Percentiles rank a stretch among this genome's conserved stretches.
These are phyloP conservation scores for Xerocomellus intermedius DNA, from an alignment of 768 basidiomycete genomes.

Conservation along the genomic window DNA sequence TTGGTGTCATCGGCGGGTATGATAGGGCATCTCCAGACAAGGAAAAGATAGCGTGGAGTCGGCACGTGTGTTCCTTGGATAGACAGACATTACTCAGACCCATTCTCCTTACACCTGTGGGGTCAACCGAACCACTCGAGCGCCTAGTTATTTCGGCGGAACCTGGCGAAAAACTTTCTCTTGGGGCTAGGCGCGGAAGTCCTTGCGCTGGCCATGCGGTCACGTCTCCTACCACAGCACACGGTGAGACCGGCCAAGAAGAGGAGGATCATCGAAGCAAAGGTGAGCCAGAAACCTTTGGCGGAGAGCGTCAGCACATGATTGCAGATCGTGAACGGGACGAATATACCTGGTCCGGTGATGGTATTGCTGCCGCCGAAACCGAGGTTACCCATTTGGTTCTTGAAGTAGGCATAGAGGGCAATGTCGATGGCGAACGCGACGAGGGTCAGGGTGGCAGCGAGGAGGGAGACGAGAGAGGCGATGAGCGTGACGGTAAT, in stretches of 20 bases:
- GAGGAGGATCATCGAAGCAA: slow-evolving; percentile 62
- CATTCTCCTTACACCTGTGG: neutral
- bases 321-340: neutral
- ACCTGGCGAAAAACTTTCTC: slow-evolving; percentile 33
- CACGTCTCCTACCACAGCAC: slow-evolving; percentile 63
- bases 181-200: slow-evolving; percentile 22
- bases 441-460: slow-evolving; percentile 63
- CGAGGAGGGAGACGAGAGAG: slow-evolving; percentile 59
- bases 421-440: slow-evolving; percentile 79
- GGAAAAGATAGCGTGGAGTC: neutral
- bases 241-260: slow-evolving; percentile 66
- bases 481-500: slow-evolving; percentile 43
- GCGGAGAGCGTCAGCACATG: neutral
- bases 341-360: slow-evolving; percentile 59
- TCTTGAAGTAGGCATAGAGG: slow-evolving; percentile 59
- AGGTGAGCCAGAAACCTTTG: slow-evolving; percentile 74
- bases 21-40: neutral
- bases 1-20: slow-evolving; percentile 2
- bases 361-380: slow-evolving; percentile 41
- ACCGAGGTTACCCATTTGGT: slow-evolving; percentile 52
- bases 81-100: neutral
- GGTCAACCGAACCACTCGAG: neutral
- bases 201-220: slow-evolving; percentile 45
- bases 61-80: neutral
- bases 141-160: slow-evolving; percentile 33